Conservation (phyloP, 306 rosid species). For the Begonia loranthoides region DNA sequence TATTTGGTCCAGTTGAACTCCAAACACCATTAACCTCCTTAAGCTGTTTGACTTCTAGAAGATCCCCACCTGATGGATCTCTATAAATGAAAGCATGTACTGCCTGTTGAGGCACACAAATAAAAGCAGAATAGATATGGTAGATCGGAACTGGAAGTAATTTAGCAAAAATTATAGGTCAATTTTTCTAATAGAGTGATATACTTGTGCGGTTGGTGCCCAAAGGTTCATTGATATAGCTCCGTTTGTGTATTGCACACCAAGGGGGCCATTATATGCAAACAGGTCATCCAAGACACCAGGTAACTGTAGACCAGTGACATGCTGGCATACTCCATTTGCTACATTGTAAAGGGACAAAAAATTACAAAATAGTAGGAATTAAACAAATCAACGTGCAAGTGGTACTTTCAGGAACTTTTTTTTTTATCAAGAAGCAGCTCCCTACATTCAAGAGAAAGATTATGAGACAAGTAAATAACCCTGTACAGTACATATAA, state of each 20-base stretch:
- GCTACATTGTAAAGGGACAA: slow-evolving; percentile 36
- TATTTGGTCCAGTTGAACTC: slow-evolving; percentile 62
- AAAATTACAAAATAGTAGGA: slow-evolving; percentile 11
- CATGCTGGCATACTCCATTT: slow-evolving; percentile 43
- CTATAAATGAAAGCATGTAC: slow-evolving; percentile 46
- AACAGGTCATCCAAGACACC: slow-evolving; percentile 85
- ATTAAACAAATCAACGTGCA: background rate
- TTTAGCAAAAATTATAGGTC: background rate
- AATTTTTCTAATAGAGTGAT: slow-evolving; percentile 3
- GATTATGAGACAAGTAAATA: no score
- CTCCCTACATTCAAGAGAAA: background rate
- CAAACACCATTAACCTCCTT: slow-evolving; percentile 78
- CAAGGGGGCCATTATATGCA: slow-evolving; percentile 74
- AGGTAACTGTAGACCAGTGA: slow-evolving; percentile 84
- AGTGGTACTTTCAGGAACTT: background rate
- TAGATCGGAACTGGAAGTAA: background rate
- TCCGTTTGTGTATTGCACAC: slow-evolving; percentile 55
- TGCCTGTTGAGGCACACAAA: slow-evolving; percentile 30
- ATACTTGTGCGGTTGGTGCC: slow-evolving; percentile 97
- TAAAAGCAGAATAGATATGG: background rate
- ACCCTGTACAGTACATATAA: no score
- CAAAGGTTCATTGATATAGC: slow-evolving; percentile 70
- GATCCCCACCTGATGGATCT: slow-evolving; percentile 46
- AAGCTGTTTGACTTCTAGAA: slow-evolving; percentile 56
- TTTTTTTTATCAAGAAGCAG: background rate